Conservation (phyloP, 2,329 filamentous ascomycete genomes). For the Escovopsis weberi region DNA sequence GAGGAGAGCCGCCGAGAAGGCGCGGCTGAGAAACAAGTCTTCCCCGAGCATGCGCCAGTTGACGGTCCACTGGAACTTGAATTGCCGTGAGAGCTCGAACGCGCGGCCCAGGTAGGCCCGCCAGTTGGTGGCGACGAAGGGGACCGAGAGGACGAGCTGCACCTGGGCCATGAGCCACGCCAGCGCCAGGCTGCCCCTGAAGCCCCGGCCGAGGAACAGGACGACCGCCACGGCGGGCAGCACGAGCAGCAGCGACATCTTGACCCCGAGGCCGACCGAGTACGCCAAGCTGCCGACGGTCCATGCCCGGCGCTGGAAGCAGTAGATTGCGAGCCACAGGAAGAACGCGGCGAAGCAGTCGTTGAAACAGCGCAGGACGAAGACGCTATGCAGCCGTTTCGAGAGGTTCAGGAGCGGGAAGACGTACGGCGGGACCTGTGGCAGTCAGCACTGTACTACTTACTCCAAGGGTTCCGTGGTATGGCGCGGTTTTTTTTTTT, state of each 20-base stretch:
- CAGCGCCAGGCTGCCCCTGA: conserved; percentile 49
- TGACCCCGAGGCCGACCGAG: conserved; percentile 71
- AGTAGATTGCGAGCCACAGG: conserved; percentile 67
- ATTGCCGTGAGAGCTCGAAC: conserved; percentile 82
- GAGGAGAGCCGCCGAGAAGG: conserved; percentile 56
- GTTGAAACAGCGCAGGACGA: conserved; percentile 86
- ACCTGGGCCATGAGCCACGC: conserved; percentile 59
- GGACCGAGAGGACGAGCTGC: conserved; percentile 53
- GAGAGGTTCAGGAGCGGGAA: conserved; percentile 76
- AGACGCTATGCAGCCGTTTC: conserved; percentile 88
- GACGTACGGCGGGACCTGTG: conserved; percentile 68
- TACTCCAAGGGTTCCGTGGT: no score
- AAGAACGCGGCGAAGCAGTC: conserved; percentile 80
- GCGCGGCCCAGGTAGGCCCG: conserved; percentile 64
- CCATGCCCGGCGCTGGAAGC: conserved; percentile 64
- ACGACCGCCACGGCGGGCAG: conserved; percentile 69
- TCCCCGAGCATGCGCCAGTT: conserved; percentile 97
- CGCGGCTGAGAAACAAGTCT: conserved; percentile 53
- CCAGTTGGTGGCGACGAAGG: conserved; percentile 54
- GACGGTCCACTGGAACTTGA: conserved; percentile 96
- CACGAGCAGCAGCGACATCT: conserved; percentile 80
- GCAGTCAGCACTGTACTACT: neutral
- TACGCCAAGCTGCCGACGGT: conserved; percentile 58
- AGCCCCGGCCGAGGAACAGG: conserved; percentile 58
- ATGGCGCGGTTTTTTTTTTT: no score